These are phyloP conservation scores for Mucor sp. DNA, from an alignment of 371 early-diverging fungal genomes.

Conservation along the genomic window DNA sequence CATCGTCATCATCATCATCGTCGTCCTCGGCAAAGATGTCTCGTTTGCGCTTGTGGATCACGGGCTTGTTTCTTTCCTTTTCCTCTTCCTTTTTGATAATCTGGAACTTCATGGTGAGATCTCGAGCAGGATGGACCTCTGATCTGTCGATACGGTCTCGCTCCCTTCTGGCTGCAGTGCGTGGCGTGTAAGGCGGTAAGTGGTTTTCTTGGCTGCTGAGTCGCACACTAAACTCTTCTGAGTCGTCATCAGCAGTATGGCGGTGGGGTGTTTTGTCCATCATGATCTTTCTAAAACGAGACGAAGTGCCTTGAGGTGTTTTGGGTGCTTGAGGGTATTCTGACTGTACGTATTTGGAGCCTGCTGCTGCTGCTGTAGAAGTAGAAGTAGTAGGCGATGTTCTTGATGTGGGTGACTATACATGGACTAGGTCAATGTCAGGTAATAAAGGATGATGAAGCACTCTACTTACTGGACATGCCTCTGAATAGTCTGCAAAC, in stretches of 20 bases:
- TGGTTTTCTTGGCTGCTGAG: neutral
- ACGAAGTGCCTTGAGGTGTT: constrained; percentile 18
- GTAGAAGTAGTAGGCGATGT: neutral
- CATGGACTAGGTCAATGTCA: neutral
- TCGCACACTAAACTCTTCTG: neutral
- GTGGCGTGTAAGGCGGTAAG: constrained; percentile 7
- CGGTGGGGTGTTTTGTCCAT: constrained; percentile 9
- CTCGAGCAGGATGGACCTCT: constrained; percentile 7
- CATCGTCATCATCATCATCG: neutral
- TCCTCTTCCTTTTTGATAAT: constrained; percentile 2
- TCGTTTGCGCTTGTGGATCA: neutral
- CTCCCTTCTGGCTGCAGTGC: constrained; percentile 2
- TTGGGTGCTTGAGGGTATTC: constrained; percentile 4
- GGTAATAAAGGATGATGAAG: neutral
- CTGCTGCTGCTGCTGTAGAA: neutral
- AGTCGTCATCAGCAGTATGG: neutral
- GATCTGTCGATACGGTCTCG: constrained; percentile 9
- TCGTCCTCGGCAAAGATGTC: neutral
- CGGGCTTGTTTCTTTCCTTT: neutral
- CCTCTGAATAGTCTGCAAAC: constrained; percentile 16
- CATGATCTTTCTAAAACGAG: constrained; percentile 14
- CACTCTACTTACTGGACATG: neutral
- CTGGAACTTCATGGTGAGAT: constrained; percentile 13
- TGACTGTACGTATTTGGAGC: neutral
- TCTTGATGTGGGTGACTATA: constrained; percentile 4